These are phyloP conservation scores for Populus nigra DNA, from an alignment of 345 rosid species.

Conservation along the genomic window DNA sequence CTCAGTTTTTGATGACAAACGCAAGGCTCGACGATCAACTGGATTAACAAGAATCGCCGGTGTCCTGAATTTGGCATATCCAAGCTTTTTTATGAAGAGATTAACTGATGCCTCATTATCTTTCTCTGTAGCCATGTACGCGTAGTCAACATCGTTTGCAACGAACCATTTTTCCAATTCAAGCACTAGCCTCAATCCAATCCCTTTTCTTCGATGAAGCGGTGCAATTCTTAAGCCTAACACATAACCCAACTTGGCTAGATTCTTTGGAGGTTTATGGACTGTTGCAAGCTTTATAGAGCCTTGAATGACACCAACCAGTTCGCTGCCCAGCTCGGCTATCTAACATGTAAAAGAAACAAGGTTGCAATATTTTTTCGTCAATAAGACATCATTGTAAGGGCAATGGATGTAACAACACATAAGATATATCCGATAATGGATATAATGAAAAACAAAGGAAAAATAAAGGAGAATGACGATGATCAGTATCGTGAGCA, in stretches of 20 bases:
- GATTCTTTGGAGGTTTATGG: slow-evolving; percentile 31
- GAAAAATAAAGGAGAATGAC: background rate
- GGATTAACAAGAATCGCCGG: slow-evolving; percentile 72
- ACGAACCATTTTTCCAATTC: slow-evolving; percentile 74
- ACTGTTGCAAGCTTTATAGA: slow-evolving; percentile 60
- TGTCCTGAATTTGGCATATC: slow-evolving; percentile 52
- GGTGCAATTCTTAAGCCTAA: slow-evolving; percentile 68
- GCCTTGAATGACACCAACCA: slow-evolving; percentile 79
- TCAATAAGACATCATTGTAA: background rate
- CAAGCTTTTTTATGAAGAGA: slow-evolving; percentile 50
- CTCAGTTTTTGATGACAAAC: slow-evolving; percentile 31
- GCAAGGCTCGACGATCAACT: slow-evolving; percentile 35
- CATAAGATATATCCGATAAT: background rate
- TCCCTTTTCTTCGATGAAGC: slow-evolving; percentile 51
- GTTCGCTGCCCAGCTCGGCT: slow-evolving; percentile 52
- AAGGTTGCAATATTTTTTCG: background rate
- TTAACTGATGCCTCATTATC: slow-evolving; percentile 62
- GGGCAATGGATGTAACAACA: background rate
- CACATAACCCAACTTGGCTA: slow-evolving; percentile 59
- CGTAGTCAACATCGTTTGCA: slow-evolving; percentile 47
- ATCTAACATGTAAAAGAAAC: slow-evolving; percentile 33
- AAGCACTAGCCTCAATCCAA: slow-evolving; percentile 50
- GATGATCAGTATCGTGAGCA: background rate
- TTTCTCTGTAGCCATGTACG: slow-evolving; percentile 78
- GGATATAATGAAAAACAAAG: slow-evolving; percentile 1